Percentiles rank a stretch among this genome's conserved stretches.
These are phyloP conservation scores for Niebla homalea DNA, from an alignment of 495 filamentous ascomycete species.

Conservation along the genomic window DNA sequence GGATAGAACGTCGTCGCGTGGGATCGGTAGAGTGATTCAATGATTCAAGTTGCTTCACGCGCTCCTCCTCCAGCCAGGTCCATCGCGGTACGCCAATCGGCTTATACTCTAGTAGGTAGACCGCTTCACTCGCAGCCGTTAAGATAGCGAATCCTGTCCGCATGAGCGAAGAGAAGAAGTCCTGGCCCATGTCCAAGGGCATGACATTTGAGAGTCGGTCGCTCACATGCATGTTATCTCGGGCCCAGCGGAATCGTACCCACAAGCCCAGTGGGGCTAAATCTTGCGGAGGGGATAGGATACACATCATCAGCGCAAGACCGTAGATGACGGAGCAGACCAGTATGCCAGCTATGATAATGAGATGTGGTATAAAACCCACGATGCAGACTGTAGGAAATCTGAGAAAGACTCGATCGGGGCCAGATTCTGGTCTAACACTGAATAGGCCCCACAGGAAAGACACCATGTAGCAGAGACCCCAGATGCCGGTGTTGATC, in stretches of 20 bases:
- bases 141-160: conserved; percentile 74
- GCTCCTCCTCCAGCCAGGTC: conserved; percentile 88
- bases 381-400: conserved; percentile 93
- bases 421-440: conserved; percentile 31
- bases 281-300: conserved; percentile 47
- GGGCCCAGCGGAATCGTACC: conserved; percentile 50
- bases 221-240: conserved; percentile 84
- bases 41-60: conserved; percentile 46
- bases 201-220: conserved; percentile 60
- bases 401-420: conserved; percentile 41
- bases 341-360: conserved; percentile 66
- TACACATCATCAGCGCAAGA: conserved; percentile 61
- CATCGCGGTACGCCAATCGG: conserved; percentile 57
- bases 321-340: conserved; percentile 62
- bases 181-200: conserved; percentile 68
- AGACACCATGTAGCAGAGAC: conserved; percentile 69
- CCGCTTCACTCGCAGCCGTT: conserved; percentile 86
- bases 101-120: conserved; percentile 83
- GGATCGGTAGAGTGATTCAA: conserved; percentile 31
- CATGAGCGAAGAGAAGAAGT: conserved; percentile 86
- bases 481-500: conserved; percentile 78
- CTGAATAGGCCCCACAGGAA: conserved; percentile 57
- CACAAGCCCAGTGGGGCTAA: conserved; percentile 22
- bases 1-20: conserved; percentile 21
- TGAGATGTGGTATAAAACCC: conserved; percentile 83